Evolutionary conservation across 2,329 filamentous ascomycete genomes (phyloP).

Genomic region (Venturia nashicola): DNA sequence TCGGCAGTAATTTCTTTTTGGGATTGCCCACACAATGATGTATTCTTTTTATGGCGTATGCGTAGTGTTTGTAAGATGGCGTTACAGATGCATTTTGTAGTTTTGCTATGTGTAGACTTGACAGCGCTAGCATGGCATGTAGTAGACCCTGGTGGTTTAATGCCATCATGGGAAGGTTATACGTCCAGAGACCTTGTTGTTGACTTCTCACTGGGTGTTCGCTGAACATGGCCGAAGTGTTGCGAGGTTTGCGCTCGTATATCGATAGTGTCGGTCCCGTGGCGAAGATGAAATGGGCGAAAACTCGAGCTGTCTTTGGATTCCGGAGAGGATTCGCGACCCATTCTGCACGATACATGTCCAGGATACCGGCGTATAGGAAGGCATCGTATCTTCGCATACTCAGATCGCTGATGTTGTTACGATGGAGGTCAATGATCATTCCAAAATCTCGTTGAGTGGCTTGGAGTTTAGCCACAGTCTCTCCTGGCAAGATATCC

Average conservation of each 20-base stretch:
- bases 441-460: constrained; percentile 21
- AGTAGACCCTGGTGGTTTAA: constrained; percentile 76
- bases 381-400: constrained; percentile 33
- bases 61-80: constrained; percentile 83
- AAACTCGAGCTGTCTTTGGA: constrained; percentile 66
- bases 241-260: constrained; percentile 71
- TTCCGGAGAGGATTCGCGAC: constrained; percentile 60
- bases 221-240: constrained; percentile 54
- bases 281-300: constrained; percentile 83
- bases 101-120: constrained; percentile 77
- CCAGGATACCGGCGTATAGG: constrained; percentile 33
- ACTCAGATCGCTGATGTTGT: constrained; percentile 23
- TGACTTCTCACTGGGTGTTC: constrained; percentile 48
- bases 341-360: constrained; percentile 32
- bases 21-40: constrained; percentile 58
- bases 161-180: constrained; percentile 75
- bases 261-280: constrained; percentile 78
- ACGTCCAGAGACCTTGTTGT: constrained; percentile 51
- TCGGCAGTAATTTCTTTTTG: constrained; percentile 52
- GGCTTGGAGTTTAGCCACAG: background rate
- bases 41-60: constrained; percentile 67
- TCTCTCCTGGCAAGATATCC: constrained; percentile 11
- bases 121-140: constrained; percentile 80
- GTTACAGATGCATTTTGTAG: constrained; percentile 62
- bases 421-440: constrained; percentile 24